A percentile compares a stretch with the other conserved stretches of the same genome.
Conservation (phyloP, 345 rosid species). For the Eucalyptus regnans region DNA sequence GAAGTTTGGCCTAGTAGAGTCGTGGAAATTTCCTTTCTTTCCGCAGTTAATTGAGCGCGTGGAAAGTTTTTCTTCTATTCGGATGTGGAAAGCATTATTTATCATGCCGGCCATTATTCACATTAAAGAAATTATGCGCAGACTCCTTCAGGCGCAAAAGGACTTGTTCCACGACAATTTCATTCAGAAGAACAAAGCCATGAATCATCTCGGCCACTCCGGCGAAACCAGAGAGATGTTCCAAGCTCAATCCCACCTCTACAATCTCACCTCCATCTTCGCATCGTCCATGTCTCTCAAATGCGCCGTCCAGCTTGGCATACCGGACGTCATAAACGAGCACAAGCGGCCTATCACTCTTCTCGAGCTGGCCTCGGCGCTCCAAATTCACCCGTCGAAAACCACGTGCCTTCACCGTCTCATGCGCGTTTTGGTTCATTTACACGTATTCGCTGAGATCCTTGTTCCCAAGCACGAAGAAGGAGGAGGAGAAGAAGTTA, state of each 20-base stretch:
- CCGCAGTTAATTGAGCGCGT: not conserved
- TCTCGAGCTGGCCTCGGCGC: slow-evolving; percentile 14
- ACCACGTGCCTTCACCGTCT: slow-evolving; percentile 1
- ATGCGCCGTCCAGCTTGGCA: slow-evolving; percentile 30
- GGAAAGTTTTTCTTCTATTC: not conserved
- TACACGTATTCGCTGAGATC: slow-evolving; percentile 14
- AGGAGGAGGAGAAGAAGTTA: not conserved
- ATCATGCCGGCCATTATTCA: not conserved
- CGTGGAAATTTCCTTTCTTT: not conserved
- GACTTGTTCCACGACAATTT: not conserved
- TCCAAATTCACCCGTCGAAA: slow-evolving; percentile 12
- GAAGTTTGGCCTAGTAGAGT: not conserved
- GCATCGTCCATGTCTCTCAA: slow-evolving; percentile 29
- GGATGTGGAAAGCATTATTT: not conserved
- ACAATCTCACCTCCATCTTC: slow-evolving; percentile 16
- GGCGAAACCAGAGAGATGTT: not conserved
- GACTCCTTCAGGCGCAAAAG: too few relatives aligned
- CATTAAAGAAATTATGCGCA: too few relatives aligned
- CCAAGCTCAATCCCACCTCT: slow-evolving; percentile 27
- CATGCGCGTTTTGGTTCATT: slow-evolving; percentile 30
- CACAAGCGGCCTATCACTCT: slow-evolving; percentile 29
- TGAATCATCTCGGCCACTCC: not conserved
- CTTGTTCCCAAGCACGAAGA: not conserved
- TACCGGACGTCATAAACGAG: slow-evolving; percentile 23
- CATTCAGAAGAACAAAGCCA: not conserved